Conservation (phyloP, 2,329 filamentous ascomycete genomes). For the Exophiala viscosa region DNA sequence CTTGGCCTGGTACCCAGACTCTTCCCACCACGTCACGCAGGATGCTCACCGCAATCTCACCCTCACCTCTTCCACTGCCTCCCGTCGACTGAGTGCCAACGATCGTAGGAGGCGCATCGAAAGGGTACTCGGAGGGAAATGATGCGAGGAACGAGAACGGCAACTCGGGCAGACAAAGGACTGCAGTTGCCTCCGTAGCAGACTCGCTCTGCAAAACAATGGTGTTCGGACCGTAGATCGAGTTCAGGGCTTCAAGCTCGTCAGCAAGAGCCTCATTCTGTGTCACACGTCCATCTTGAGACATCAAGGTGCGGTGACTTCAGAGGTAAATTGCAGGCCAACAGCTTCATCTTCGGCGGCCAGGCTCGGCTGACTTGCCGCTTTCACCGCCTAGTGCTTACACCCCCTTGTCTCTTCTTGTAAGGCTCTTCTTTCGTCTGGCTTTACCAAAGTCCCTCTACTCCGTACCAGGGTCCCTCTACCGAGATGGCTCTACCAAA, state of each 20-base stretch:
- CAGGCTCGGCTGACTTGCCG: not conserved
- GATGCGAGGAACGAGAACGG: constrained; percentile 53
- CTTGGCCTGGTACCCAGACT: constrained; percentile 69
- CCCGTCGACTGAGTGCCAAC: constrained; percentile 77
- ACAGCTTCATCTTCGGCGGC: not conserved
- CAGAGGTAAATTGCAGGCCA: not conserved
- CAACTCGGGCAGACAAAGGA: constrained; percentile 64
- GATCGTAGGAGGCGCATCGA: constrained; percentile 63
- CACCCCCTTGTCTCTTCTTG: not conserved
- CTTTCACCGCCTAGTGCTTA: not conserved
- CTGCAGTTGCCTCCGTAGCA: constrained; percentile 45
- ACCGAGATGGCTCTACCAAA: too few relatives aligned
- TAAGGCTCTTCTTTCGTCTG: too few relatives aligned
- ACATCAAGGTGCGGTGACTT: not conserved
- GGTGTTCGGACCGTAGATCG: constrained; percentile 56
- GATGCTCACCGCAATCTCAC: constrained; percentile 64
- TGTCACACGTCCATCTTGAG: constrained; percentile 8
- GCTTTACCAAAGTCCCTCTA: too few relatives aligned
- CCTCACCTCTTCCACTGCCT: constrained; percentile 65
- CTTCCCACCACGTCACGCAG: constrained; percentile 63
- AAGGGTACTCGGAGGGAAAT: constrained; percentile 73
- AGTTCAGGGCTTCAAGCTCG: constrained; percentile 48
- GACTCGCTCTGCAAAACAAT: constrained; percentile 15
- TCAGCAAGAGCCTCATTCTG: constrained; percentile 42
- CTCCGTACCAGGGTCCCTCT: too few relatives aligned